Evolutionary conservation across 768 basidiomycete genomes (phyloP), one percentile per base, ranked within the genome.

Genomic region (Auriscalpium orientale): DNA sequence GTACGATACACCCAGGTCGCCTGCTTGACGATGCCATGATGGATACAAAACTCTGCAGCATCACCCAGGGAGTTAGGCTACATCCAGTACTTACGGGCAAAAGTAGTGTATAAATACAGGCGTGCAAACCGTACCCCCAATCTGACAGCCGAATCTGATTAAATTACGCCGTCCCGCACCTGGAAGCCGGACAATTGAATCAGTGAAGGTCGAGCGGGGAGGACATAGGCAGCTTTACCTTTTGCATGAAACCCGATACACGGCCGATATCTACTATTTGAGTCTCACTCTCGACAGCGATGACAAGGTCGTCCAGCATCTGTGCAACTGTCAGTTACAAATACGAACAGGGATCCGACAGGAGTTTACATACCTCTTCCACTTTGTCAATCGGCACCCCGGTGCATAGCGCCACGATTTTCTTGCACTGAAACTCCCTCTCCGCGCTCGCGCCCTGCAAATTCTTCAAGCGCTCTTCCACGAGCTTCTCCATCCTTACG

Each of bases 201-300:
- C 38, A 13, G 7, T 28, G 13, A 38, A 47, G 9, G 38, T 37
- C 10, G 51, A 8, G 34, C 15, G 15, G 45, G 16, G 1, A 54
- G n/a, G 44, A 54, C 10, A 5, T 2, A 22, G 2, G 21, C 16
- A n/a, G 22, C 53, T 74, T 28, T 51, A 89, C 89, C 78, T 91
- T 93, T 69, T 90, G 88, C 88, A 95, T 89, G 69, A 95, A 94
- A 1, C 87, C 88, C 48, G 91, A 91, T 43, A 95, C 87, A 53
- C 91, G 83, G 46, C 83, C 83, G 53, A 94, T 83, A 68, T 94
- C 92, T 34, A 89, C 82, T 55, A 87, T 79, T 57, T 87, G 83
- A 2, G 86, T 72, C 65, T 95, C 92, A 64, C 91, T 94, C 68
- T 95, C 91, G 51, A 97, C 82, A 34, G 94, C 91, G 60, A 88